These are phyloP conservation scores for Hibiscus tridactylites DNA, from an alignment of 345 rosid genomes.

Conservation along the genomic window DNA sequence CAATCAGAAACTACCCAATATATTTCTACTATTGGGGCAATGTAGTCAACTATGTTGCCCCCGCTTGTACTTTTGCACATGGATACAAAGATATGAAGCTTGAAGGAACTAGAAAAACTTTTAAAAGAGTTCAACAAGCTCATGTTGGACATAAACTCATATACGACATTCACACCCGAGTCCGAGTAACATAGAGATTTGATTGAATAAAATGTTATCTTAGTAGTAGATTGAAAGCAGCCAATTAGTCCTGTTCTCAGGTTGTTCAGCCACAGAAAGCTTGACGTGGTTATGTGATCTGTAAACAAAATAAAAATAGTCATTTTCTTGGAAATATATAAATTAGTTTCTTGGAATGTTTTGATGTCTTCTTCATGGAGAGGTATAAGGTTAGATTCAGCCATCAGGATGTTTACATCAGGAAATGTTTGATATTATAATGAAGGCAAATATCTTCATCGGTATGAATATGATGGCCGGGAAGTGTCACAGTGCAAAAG, in stretches of 20 bases:
- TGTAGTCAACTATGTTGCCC: too few species aligned
- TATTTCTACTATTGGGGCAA: background rate
- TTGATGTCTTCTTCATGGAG: constrained; percentile 1
- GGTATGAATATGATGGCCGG: background rate
- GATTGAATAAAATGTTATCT: background rate
- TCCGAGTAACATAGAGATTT: background rate
- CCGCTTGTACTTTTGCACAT: background rate
- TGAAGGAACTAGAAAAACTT: too few species aligned
- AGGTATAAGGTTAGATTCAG: background rate
- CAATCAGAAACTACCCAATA: background rate
- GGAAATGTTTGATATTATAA: background rate
- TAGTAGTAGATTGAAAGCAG: background rate
- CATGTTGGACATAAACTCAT: background rate
- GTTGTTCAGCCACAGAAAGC: too few species aligned
- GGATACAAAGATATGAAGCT: background rate
- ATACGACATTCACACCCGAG: background rate
- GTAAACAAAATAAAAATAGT: background rate
- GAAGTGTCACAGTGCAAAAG: background rate
- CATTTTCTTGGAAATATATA: background rate
- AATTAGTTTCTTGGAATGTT: background rate
- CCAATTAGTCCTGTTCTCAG: too few species aligned
- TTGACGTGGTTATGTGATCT: background rate
- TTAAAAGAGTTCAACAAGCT: too few species aligned
- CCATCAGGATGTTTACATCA: background rate
- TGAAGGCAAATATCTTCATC: background rate